Conservation (phyloP, 1,139 yeast genomes). For the Blastobotrys aristatus region DNA sequence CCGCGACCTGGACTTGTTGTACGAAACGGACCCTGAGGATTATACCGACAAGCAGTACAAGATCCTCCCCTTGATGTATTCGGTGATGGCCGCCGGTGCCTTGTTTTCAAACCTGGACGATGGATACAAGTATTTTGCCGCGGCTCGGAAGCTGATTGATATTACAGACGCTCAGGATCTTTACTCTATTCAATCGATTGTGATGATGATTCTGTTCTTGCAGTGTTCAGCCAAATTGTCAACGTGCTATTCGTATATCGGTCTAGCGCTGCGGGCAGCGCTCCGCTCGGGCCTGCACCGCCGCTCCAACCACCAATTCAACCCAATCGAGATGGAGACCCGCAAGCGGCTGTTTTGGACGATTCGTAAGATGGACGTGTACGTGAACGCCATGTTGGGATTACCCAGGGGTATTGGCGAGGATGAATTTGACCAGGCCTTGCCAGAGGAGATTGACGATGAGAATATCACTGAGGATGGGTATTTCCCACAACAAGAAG, state of each 20-base stretch:
- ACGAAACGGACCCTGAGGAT: slow-evolving; percentile 62
- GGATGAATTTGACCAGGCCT: slow-evolving; percentile 83
- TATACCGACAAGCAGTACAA: slow-evolving; percentile 71
- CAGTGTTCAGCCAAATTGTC: slow-evolving; percentile 89
- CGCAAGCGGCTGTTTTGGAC: slow-evolving; percentile 85
- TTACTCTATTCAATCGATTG: slow-evolving; percentile 68
- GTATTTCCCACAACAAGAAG: slow-evolving; percentile 35
- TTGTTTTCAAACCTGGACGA: slow-evolving; percentile 51
- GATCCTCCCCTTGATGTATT: slow-evolving; percentile 72
- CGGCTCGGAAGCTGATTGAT: slow-evolving; percentile 73
- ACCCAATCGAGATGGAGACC: slow-evolving; percentile 81
- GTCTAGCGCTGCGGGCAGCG: slow-evolving; percentile 86
- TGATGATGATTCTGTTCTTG: slow-evolving; percentile 61
- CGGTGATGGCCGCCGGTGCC: slow-evolving; percentile 69
- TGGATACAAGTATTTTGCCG: slow-evolving; percentile 77
- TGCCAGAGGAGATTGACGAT: slow-evolving; percentile 82
- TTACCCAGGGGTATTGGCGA: slow-evolving; percentile 63
- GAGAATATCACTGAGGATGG: slow-evolving; percentile 72
- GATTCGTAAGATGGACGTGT: slow-evolving; percentile 85
- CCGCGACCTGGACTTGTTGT: slow-evolving; percentile 51
- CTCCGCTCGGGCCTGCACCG: slow-evolving; percentile 85
- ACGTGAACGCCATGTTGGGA: slow-evolving; percentile 84
- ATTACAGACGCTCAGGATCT: slow-evolving; percentile 56
- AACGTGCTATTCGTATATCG: slow-evolving; percentile 87
- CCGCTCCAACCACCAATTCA: slow-evolving; percentile 58